Evolutionary conservation across 495 filamentous ascomycete species (phyloP).

Genomic region (Pseudevernia furfuracea): DNA sequence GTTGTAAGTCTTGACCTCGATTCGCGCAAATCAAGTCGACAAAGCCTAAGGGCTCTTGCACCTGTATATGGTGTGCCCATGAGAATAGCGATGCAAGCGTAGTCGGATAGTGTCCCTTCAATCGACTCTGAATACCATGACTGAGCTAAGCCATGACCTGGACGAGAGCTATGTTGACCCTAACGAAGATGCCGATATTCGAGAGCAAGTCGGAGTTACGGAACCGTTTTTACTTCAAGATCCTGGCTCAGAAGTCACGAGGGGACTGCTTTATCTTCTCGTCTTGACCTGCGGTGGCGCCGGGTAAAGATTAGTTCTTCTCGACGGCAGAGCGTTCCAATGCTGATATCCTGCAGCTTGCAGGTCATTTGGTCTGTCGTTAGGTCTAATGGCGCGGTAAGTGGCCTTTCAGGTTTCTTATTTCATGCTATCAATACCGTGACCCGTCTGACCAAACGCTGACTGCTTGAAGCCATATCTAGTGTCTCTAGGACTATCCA

Average conservation of each 20-base stretch:
- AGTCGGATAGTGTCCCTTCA: not conserved
- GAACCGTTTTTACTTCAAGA: slow-evolving; percentile 14
- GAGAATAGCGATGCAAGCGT: not conserved
- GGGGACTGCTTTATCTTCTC: slow-evolving; percentile 5
- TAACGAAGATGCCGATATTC: not conserved
- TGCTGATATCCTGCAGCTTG: slow-evolving; percentile 4
- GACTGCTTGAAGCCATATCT: slow-evolving; percentile 16
- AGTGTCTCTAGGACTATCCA: slow-evolving; percentile 67
- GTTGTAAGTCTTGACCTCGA: not conserved
- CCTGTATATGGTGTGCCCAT: not conserved
- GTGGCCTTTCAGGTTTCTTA: not conserved
- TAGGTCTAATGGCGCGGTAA: slow-evolving; percentile 22
- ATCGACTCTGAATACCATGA: not conserved
- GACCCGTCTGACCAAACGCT: not conserved
- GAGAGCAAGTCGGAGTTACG: not conserved
- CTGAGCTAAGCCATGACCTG: not conserved
- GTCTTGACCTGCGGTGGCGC: slow-evolving; percentile 16
- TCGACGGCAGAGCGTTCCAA: not conserved
- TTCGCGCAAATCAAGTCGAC: not conserved
- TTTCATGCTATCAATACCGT: not conserved
- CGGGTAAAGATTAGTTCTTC: slow-evolving; percentile 6
- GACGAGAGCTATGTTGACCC: not conserved
- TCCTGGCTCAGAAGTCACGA: not conserved
- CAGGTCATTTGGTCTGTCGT: slow-evolving; percentile 23
- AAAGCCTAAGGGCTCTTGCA: too few relatives aligned